Base-by-base conservation (phyloP, 2,329 filamentous ascomycete genomes). In the Oidium heveae region DNA sequence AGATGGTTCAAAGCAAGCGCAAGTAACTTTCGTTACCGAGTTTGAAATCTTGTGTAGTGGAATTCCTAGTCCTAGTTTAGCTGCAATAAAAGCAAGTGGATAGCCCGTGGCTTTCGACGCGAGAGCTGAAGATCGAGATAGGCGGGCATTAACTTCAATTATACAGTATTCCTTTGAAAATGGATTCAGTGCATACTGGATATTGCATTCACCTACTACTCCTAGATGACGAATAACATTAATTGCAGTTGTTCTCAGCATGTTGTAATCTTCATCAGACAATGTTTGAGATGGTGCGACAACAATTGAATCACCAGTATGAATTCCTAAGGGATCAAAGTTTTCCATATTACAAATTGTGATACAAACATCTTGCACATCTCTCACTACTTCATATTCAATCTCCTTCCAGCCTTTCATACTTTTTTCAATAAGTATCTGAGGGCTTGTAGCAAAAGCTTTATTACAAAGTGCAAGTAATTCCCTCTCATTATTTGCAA, bases 341-440 rank as follows among this genome's bases (percentile, higher is more conserved):
- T 98, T 98, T 72, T 98, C 91, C 91, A 98, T 96, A 73, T 98
- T 98, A 69, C 91, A 98, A 58, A 98, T 91, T 7, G 91, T 98
- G 66, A 98, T 96, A 67, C 91, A 98, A 75, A 96, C 96, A 71
- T 98, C 88, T 62, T 86, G 80, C 56, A 81, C 84, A 72, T 96
- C 91, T 64, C 91, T 83, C 43, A 98, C 91, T 58, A 96, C 91
- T 68, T 98, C 91, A 66, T 96, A 98, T 68, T 98, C 91, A 59
- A 96, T 93, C 69, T 98, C 91, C 69, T 98, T 98, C 91, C 91
- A 98, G 57, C 91, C 91, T 72, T 96, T 96, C 89, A 98, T 96
- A 71, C 86, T 94, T 67, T 85, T 81, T 72, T 98, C 91, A 63
- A 98, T 93, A 55, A 98, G 76, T 8, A 98, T 86, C 67, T 98